Conservation (phyloP, 495 filamentous ascomycete species). For the Neurospora sublineolata region DNA sequence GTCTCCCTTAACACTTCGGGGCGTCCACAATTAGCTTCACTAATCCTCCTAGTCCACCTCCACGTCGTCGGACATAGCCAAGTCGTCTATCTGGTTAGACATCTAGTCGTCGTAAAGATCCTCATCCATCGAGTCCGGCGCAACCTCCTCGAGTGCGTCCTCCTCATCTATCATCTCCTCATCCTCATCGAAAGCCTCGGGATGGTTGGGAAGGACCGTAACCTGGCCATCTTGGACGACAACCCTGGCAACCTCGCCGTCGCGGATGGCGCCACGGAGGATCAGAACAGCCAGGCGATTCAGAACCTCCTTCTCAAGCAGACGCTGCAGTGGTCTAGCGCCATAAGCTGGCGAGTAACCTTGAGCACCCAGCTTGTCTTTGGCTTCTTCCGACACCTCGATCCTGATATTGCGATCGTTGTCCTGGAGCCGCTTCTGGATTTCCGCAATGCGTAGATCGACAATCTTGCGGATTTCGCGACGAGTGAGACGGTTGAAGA, state of each 20-base stretch:
- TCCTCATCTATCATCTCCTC: slow-evolving; percentile 57
- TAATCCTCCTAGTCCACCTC: slow-evolving; percentile 1
- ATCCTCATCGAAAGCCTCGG: slow-evolving; percentile 47
- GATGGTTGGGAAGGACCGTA: slow-evolving; percentile 71
- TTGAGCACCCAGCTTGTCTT: slow-evolving; percentile 76
- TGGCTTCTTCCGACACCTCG: slow-evolving; percentile 64
- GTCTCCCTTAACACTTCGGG: neutral
- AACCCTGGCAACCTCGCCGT: slow-evolving; percentile 74
- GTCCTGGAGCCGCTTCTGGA: slow-evolving; percentile 71
- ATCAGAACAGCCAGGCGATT: slow-evolving; percentile 87
- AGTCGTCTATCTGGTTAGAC: neutral
- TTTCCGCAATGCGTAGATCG: slow-evolving; percentile 76
- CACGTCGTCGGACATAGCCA: neutral
- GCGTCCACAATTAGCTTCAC: neutral
- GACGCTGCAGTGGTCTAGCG: slow-evolving; percentile 70
- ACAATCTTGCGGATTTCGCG: slow-evolving; percentile 91
- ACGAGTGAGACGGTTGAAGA: slow-evolving; percentile 92
- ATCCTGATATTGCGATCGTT: slow-evolving; percentile 78
- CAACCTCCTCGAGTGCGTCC: slow-evolving; percentile 56
- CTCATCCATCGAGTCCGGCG: slow-evolving; percentile 62
- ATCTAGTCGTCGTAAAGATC: slow-evolving; percentile 50
- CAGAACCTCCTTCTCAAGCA: slow-evolving; percentile 93
- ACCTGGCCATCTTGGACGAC: slow-evolving; percentile 63
- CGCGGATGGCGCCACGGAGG: slow-evolving; percentile 67
- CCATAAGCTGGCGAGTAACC: slow-evolving; percentile 94